Percentiles rank a stretch among this genome's conserved stretches.
These are phyloP conservation scores for Diplodia intermedia DNA, from an alignment of 2,329 filamentous ascomycete species.

Conservation along the genomic window DNA sequence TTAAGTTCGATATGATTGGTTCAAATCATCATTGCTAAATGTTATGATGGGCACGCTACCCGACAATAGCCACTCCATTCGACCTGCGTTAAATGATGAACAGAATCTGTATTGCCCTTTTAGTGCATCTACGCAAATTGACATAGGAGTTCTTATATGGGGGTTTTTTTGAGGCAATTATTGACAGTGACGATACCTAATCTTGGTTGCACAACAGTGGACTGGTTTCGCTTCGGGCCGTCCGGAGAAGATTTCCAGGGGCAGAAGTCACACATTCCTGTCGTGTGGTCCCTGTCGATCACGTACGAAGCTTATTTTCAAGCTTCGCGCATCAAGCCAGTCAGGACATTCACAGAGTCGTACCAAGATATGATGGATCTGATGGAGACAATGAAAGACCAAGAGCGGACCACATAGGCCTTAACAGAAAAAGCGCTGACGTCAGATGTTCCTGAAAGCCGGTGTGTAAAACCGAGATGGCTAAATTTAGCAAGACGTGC, in stretches of 20 bases:
- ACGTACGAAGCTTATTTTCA: neutral
- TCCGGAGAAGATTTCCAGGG: neutral
- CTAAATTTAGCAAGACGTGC: slow-evolving; percentile 1
- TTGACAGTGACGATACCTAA: too few relatives aligned
- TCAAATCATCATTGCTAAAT: neutral
- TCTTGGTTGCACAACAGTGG: neutral
- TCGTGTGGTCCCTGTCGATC: neutral
- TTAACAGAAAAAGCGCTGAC: neutral
- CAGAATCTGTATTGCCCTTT: too few relatives aligned
- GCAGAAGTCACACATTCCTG: neutral
- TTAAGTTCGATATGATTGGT: neutral
- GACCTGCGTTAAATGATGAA: neutral
- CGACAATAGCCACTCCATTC: neutral
- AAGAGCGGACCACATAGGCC: too few relatives aligned
- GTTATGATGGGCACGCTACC: neutral
- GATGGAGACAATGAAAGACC: neutral
- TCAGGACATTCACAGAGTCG: neutral
- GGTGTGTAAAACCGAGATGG: neutral
- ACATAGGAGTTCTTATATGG: too few relatives aligned
- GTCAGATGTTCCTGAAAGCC: neutral
- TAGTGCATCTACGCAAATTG: too few relatives aligned
- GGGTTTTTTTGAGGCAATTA: too few relatives aligned
- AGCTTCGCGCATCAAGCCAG: neutral
- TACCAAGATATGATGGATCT: neutral
- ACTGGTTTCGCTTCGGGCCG: neutral